Percentiles rank a stretch among this genome's conserved stretches.
phyloP scores from a whole-genome alignment of 257 asterid species.

The Paulownia fortunei region DNA sequence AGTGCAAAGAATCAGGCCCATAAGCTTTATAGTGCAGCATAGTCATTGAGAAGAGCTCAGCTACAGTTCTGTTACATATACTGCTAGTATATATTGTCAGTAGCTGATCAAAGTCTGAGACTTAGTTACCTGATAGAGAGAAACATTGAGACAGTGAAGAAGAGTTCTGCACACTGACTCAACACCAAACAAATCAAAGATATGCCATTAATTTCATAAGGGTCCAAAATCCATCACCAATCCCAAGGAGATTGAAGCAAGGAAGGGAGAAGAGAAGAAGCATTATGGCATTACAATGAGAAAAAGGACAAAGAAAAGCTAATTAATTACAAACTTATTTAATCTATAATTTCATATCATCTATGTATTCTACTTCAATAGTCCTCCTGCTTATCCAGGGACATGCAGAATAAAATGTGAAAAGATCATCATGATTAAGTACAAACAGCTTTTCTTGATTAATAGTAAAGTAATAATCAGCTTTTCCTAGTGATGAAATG shows the following conservation, averaged over 20 bases:
- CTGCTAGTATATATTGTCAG: conserved; percentile 19
- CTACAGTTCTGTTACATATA: conserved; percentile 8
- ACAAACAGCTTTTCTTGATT: conserved; percentile 2
- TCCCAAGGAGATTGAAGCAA: conserved; percentile 43
- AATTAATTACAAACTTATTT: neutral
- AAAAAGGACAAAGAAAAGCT: neutral
- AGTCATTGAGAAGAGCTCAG: neutral
- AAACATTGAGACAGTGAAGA: conserved; percentile 27
- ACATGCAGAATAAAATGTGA: neutral
- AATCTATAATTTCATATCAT: neutral
- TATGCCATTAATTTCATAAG: conserved; percentile 35
- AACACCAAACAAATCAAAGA: conserved; percentile 29
- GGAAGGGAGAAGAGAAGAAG: neutral
- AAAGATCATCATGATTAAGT: conserved; percentile 14
- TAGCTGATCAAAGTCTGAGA: conserved; percentile 27
- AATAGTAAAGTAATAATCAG: neutral
- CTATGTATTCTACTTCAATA: too few relatives aligned
- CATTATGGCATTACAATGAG: neutral
- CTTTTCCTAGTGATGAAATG: neutral
- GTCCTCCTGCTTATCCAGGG: too few relatives aligned
- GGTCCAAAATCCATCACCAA: conserved; percentile 39
- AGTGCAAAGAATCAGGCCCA: conserved; percentile 1
- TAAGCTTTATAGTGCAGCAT: conserved; percentile 6
- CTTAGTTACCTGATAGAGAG: conserved; percentile 33
- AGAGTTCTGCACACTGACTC: conserved; percentile 31